phyloP scores from a whole-genome alignment of 2,329 filamentous ascomycete genomes.

The Cytospora chrysosperma region DNA sequence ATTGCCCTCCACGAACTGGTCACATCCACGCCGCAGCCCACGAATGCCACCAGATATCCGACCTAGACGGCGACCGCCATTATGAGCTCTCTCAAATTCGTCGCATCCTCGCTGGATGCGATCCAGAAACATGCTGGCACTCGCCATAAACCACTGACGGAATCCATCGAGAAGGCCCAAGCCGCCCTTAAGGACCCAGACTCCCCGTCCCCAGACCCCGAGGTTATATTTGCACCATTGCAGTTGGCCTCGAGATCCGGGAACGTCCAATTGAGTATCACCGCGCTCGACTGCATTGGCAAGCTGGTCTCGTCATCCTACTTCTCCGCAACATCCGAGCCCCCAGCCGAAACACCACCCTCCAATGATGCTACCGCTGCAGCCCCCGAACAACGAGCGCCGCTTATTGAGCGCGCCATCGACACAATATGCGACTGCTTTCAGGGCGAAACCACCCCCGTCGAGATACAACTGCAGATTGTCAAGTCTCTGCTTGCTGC shows the following conservation, averaged over 20 bases:
- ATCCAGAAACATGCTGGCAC: conserved; percentile 81
- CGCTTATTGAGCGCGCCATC: conserved; percentile 94
- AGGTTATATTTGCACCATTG: conserved; percentile 86
- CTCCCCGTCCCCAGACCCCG: conserved; percentile 78
- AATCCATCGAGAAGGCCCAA: conserved; percentile 78
- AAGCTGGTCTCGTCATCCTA: conserved; percentile 99
- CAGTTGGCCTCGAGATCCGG: conserved; percentile 85
- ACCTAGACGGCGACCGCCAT: conserved; percentile 42
- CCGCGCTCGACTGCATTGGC: conserved; percentile 94
- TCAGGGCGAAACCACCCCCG: conserved; percentile 88
- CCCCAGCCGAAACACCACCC: conserved; percentile 47
- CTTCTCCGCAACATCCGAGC: conserved; percentile 67
- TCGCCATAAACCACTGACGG: conserved; percentile 78
- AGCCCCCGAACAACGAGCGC: conserved; percentile 50
- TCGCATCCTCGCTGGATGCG: conserved; percentile 87
- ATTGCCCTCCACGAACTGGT: neutral
- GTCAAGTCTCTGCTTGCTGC: conserved; percentile 95
- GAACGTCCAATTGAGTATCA: conserved; percentile 82
- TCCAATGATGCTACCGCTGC: conserved; percentile 43
- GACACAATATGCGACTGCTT: conserved; percentile 99
- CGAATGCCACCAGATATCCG: conserved; percentile 40
- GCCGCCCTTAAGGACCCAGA: conserved; percentile 84
- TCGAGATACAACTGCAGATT: conserved; percentile 94
- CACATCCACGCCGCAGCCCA: neutral
- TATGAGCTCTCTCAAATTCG: conserved; percentile 93